Evolutionary conservation across 2,329 filamentous ascomycete species (phyloP).

Genomic region (Leptographium galeiforme): DNA sequence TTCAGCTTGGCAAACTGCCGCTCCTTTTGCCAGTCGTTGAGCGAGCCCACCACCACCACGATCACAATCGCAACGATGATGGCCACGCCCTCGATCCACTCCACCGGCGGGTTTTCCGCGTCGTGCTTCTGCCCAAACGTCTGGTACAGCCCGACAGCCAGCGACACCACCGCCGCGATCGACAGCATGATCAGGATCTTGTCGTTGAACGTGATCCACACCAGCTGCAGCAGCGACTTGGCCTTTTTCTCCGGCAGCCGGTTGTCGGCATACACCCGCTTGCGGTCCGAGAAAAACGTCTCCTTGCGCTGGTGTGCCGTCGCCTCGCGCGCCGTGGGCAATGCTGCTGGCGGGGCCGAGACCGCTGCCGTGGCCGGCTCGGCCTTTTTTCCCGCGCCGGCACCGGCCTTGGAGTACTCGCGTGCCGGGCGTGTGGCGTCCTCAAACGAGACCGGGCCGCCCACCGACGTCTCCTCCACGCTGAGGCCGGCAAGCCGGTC

Average conservation of each 20-base stretch:
- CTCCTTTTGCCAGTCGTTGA: conserved; percentile 74
- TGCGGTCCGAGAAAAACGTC: conserved; percentile 43
- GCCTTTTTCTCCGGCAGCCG: conserved; percentile 60
- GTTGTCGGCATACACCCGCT: conserved; percentile 60
- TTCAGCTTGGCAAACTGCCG: conserved; percentile 67
- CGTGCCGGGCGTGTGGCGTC: conserved; percentile 37
- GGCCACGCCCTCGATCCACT: conserved; percentile 73
- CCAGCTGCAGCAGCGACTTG: conserved; percentile 57
- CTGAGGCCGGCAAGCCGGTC: conserved; percentile 64
- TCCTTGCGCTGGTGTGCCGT: conserved; percentile 12
- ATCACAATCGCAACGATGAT: conserved; percentile 71
- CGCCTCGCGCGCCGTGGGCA: background rate
- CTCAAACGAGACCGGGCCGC: conserved; percentile 57
- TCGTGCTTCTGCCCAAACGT: conserved; percentile 49
- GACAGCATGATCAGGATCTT: conserved; percentile 65
- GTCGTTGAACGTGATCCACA: conserved; percentile 77
- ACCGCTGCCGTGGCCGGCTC: conserved; percentile 13
- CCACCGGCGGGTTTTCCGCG: conserved; percentile 40
- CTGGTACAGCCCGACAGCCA: conserved; percentile 64
- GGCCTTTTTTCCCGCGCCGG: conserved; percentile 18
- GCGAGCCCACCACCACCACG: conserved; percentile 61
- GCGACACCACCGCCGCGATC: conserved; percentile 55
- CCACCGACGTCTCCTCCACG: conserved; percentile 54
- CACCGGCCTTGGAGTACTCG: conserved; percentile 13
- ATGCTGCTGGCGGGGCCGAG: background rate